Conservation (phyloP, 352 stramenopile genomes). For the Pythium plurisporium region DNA sequence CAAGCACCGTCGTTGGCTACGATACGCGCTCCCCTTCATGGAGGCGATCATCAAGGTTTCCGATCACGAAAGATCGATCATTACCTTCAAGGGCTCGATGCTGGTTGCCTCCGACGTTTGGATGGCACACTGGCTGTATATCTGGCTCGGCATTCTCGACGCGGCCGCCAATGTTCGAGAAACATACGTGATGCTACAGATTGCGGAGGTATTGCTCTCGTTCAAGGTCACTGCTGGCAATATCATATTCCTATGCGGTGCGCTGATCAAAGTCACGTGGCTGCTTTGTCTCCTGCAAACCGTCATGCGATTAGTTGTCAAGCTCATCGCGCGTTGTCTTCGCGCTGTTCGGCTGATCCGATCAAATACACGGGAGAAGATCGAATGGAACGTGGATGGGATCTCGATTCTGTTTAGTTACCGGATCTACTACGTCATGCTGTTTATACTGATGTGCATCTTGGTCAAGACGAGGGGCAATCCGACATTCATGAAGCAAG, state of each 20-base stretch:
- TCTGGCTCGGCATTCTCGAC: constrained; percentile 45
- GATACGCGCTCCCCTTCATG: constrained; percentile 47
- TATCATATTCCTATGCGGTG: constrained; percentile 47
- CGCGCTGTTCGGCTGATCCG: constrained; percentile 36
- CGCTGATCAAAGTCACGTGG: constrained; percentile 50
- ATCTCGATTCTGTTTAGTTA: constrained; percentile 47
- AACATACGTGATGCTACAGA: constrained; percentile 41
- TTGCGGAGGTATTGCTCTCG: constrained; percentile 44
- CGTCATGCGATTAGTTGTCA: constrained; percentile 27
- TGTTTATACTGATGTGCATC: constrained; percentile 37
- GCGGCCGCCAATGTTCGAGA: constrained; percentile 36
- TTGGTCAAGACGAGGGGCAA: constrained; percentile 32
- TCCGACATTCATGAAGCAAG: constrained; percentile 43
- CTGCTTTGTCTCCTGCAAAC: constrained; percentile 51
- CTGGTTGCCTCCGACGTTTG: constrained; percentile 55
- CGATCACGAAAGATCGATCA: constrained; percentile 30
- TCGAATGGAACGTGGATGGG: constrained; percentile 51
- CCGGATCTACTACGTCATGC: constrained; percentile 47
- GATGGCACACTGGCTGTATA: constrained; percentile 70
- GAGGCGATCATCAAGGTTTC: constrained; percentile 24
- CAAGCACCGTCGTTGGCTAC: constrained; percentile 22
- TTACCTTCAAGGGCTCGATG: constrained; percentile 47
- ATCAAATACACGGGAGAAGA: constrained; percentile 22
- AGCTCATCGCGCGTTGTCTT: constrained; percentile 27
- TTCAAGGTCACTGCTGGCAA: constrained; percentile 39